Evolutionary conservation across 495 filamentous ascomycete genomes (phyloP).

Genomic region (Baudoinia panamericana): DNA sequence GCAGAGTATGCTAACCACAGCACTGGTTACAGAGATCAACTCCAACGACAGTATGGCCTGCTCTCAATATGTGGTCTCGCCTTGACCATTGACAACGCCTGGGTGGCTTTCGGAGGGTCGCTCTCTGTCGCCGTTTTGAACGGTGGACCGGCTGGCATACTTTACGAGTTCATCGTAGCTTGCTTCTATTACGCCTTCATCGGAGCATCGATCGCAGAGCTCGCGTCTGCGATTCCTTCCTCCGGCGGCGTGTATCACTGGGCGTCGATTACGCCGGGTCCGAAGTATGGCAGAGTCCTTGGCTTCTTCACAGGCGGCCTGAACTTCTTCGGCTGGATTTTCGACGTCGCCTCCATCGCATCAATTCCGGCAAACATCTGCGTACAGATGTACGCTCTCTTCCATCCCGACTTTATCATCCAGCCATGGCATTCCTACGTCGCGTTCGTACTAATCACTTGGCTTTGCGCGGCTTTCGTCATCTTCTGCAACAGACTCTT

Average conservation of each 20-base stretch:
- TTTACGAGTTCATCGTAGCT: slow-evolving; percentile 36
- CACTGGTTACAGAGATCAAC: slow-evolving; percentile 45
- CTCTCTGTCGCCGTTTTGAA: slow-evolving; percentile 15
- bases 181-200: slow-evolving; percentile 39
- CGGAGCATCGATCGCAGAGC: slow-evolving; percentile 45
- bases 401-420: slow-evolving; percentile 48
- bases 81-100: slow-evolving; percentile 45
- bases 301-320: slow-evolving; percentile 72
- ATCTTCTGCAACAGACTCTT: slow-evolving; percentile 58
- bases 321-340: slow-evolving; percentile 72
- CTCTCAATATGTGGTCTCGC: slow-evolving; percentile 44
- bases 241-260: slow-evolving; percentile 79
- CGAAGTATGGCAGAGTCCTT: slow-evolving; percentile 49
- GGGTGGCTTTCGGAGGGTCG: slow-evolving; percentile 45
- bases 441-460: slow-evolving; percentile 51
- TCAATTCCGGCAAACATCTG: slow-evolving; percentile 55
- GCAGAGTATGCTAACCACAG: too few species aligned
- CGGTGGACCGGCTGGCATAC: slow-evolving; percentile 19
- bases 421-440: slow-evolving; percentile 68
- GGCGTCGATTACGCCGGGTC: slow-evolving; percentile 62
- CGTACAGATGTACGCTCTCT: slow-evolving; percentile 58
- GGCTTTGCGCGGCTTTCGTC: slow-evolving; percentile 49
- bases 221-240: slow-evolving; percentile 68
- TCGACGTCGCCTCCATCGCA: slow-evolving; percentile 51
- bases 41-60: slow-evolving; percentile 48